Base-by-base conservation (phyloP, 164 flowering plant species). In the Stephania japonica region DNA sequence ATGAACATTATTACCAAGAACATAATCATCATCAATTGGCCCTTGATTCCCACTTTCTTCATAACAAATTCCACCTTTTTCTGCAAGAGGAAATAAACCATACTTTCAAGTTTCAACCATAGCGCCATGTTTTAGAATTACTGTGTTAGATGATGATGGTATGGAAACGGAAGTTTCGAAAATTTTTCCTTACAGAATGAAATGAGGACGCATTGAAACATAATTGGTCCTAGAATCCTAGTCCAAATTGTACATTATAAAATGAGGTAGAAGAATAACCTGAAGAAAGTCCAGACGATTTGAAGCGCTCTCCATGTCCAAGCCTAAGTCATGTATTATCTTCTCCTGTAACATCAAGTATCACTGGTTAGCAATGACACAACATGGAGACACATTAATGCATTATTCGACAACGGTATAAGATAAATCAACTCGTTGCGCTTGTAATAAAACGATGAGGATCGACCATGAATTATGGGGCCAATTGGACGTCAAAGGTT, bases 201-300 rank as follows among this genome's bases (percentile, higher is more conserved):
- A 56, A 56, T 18, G 38, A 32, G 38, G 38, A 56, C n/a, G 19
- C 62, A 16, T 56, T 7, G 5, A 16, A 16, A 56, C 16, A 19
- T n/a, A 11, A 56, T 18, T 56, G 62, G 21, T 16, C 21, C n/a
- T 56, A 56, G 16, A 21, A 6, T 16, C 21, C n/a, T 56, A 56
- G 16, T 47, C 16, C 21, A 56, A 10, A 16, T 56, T 56, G 7
- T 66, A 66, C 41, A 27, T 66, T 19, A 14, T 66, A 69, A 43
- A 49, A 21, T 12, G 6, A 23, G 32, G 42, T 13, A 19, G 11
- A 42, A n/a, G 11, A 43, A 64, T n/a, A 59, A 89, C 97, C 93
- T 91, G 97, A 83, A 91, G 90, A 84, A 91, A 91, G 74, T 91
- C 97, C 56, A 91, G 92, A 62, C 97, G 92, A 70, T 89, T 89